Percentiles rank a stretch among this genome's conserved stretches.
Evolutionary conservation across 2,329 filamentous ascomycete genomes (phyloP).

Genomic region (Botryosphaeria dothidea): DNA sequence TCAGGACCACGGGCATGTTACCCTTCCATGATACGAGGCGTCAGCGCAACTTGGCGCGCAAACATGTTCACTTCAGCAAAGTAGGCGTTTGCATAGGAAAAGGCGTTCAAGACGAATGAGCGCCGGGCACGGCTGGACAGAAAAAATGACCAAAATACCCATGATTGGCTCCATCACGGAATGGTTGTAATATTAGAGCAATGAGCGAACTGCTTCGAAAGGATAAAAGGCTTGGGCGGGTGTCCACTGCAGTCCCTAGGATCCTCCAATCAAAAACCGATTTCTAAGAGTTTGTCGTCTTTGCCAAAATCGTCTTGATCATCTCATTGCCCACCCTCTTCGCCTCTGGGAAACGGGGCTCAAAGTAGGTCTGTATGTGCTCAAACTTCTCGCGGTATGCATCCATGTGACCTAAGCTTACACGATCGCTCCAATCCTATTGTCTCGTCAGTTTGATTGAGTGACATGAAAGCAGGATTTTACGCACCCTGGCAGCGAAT

Average conservation of each 20-base stretch:
- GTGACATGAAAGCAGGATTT: neutral
- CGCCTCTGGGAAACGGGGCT: constrained; percentile 84
- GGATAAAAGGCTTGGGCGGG: neutral
- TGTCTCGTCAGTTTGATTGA: neutral
- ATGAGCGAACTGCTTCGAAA: neutral
- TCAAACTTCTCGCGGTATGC: constrained; percentile 91
- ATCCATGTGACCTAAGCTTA: constrained; percentile 87
- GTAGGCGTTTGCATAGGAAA: constrained; percentile 10
- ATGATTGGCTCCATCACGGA: constrained; percentile 12
- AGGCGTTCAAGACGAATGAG: neutral
- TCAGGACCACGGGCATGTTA: neutral
- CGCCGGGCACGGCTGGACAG: neutral
- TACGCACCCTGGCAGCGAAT: constrained; percentile 76
- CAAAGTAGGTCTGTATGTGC: constrained; percentile 87
- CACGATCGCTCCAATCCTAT: constrained; percentile 89
- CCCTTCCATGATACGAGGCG: neutral
- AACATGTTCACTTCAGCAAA: neutral
- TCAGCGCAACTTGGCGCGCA: neutral
- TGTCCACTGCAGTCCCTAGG: neutral
- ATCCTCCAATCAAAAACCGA: neutral
- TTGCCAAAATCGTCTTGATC: constrained; percentile 93
- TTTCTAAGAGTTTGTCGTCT: constrained; percentile 49
- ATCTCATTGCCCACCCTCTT: constrained; percentile 90
- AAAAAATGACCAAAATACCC: constrained; percentile 12
- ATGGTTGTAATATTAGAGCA: neutral